These are phyloP conservation scores for Metschnikowia hibisci DNA, from an alignment of 805 yeast genomes.

Conservation along the genomic window DNA sequence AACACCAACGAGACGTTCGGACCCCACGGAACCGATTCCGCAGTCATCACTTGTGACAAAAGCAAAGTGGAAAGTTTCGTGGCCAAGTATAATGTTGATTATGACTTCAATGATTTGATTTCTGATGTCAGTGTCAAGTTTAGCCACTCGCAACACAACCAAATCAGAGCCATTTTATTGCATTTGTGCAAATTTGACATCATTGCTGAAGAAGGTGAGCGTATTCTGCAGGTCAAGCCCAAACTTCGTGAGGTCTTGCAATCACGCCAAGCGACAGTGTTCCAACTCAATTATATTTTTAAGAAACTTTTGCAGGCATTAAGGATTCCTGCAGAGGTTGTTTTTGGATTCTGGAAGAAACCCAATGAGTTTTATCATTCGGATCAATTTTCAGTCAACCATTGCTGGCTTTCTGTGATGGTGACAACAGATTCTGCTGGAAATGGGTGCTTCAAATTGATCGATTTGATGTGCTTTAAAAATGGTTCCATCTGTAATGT, in stretches of 20 bases:
- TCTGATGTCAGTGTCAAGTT: constrained; percentile 40
- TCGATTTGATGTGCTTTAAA: constrained; percentile 54
- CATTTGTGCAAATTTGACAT: constrained; percentile 66
- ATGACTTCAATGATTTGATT: constrained; percentile 40
- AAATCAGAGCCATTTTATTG: constrained; percentile 56
- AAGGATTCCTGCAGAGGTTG: constrained; percentile 69
- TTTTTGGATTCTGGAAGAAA: constrained; percentile 78
- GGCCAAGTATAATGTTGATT: constrained; percentile 23
- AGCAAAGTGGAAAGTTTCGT: constrained; percentile 33
- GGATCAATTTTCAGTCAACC: constrained; percentile 60
- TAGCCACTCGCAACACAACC: constrained; percentile 41
- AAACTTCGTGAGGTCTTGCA: constrained; percentile 41
- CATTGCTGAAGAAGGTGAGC: constrained; percentile 32
- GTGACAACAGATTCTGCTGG: constrained; percentile 52
- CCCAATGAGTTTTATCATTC: constrained; percentile 59
- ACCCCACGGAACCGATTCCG: constrained; percentile 15
- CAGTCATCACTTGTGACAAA: constrained; percentile 16
- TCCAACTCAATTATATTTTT: constrained; percentile 74
- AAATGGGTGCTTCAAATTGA: constrained; percentile 53
- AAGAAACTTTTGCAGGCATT: constrained; percentile 66
- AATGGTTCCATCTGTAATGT: constrained; percentile 33
- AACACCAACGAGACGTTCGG: constrained; percentile 37
- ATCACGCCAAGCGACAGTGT: constrained; percentile 55
- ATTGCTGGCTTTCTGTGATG: constrained; percentile 82
- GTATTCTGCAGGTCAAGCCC: constrained; percentile 36